phyloP scores from a whole-genome alignment of 345 rosid species.

The Heritiera littoralis region DNA sequence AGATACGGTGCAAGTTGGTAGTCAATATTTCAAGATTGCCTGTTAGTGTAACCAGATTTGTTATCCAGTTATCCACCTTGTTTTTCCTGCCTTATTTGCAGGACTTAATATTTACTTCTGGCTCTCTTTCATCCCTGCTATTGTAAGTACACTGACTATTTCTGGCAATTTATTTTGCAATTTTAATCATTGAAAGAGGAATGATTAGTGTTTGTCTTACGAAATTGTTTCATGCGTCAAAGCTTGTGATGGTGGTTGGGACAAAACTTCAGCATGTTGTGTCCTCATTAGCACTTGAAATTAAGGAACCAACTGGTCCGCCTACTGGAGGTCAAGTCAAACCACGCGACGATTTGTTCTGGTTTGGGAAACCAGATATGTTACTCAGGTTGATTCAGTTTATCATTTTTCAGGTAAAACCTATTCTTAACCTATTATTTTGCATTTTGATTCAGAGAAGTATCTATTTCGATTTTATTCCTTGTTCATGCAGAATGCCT shows the following conservation, averaged over 20 bases:
- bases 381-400: constrained; percentile 70
- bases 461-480: neutral
- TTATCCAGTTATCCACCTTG: neutral
- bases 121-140: constrained; percentile 92
- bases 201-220: neutral
- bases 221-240: constrained; percentile 27
- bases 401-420: constrained; percentile 77
- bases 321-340: constrained; percentile 67
- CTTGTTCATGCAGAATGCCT: constrained; percentile 73
- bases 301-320: constrained; percentile 68
- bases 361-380: constrained; percentile 94
- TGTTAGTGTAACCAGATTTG: neutral
- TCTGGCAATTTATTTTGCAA: neutral
- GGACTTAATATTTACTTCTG: constrained; percentile 91
- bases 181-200: neutral
- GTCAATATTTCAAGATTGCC: too few species aligned
- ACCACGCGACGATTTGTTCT: constrained; percentile 87
- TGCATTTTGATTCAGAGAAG: neutral
- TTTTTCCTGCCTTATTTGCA: constrained; percentile 32
- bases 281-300: constrained; percentile 82
- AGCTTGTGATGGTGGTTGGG: constrained; percentile 93
- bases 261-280: constrained; percentile 93
- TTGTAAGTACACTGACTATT: constrained; percentile 51
- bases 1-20: neutral
- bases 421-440: neutral